Evolutionary conservation across 2,329 filamentous ascomycete genomes (phyloP).

Genomic region (Fusarium dimerum): DNA sequence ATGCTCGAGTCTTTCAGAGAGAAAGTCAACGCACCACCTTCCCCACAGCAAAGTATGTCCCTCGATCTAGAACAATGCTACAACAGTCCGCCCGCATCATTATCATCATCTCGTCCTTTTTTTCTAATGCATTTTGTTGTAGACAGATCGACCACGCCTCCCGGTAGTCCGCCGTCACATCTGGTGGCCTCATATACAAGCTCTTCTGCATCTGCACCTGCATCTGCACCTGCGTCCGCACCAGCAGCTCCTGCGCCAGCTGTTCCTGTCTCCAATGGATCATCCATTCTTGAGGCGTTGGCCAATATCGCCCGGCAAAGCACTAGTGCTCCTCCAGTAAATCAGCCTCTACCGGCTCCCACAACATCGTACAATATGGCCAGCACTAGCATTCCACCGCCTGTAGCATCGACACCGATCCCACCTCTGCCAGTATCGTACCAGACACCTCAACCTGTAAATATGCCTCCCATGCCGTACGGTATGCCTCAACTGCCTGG

Average conservation of each 20-base stretch:
- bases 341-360: conserved; percentile 39
- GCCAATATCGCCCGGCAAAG: conserved; percentile 81
- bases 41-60: conserved; percentile 63
- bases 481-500: conserved; percentile 36
- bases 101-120: conserved; percentile 2
- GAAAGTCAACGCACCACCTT: conserved; percentile 65
- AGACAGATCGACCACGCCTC: conserved; percentile 73
- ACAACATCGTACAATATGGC: conserved; percentile 45
- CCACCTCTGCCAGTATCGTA: conserved; percentile 34
- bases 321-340: conserved; percentile 49
- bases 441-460: conserved; percentile 59
- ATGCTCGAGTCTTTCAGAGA: conserved; percentile 84
- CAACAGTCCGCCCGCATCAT: not conserved
- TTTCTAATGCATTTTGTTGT: conserved; percentile 30
- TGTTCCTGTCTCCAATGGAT: conserved; percentile 46
- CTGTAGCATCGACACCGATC: conserved; percentile 29
- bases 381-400: conserved; percentile 33
- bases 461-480: conserved; percentile 51
- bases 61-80: conserved; percentile 5
- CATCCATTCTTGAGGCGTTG: conserved; percentile 74
- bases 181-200: conserved; percentile 42
- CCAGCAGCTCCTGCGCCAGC: conserved; percentile 32
- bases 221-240: conserved; percentile 2
- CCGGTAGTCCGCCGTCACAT: conserved; percentile 58
- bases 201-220: conserved; percentile 22